phyloP scores from a whole-genome alignment of 371 early-diverging fungal species.

The Zychaea mexicana region DNA sequence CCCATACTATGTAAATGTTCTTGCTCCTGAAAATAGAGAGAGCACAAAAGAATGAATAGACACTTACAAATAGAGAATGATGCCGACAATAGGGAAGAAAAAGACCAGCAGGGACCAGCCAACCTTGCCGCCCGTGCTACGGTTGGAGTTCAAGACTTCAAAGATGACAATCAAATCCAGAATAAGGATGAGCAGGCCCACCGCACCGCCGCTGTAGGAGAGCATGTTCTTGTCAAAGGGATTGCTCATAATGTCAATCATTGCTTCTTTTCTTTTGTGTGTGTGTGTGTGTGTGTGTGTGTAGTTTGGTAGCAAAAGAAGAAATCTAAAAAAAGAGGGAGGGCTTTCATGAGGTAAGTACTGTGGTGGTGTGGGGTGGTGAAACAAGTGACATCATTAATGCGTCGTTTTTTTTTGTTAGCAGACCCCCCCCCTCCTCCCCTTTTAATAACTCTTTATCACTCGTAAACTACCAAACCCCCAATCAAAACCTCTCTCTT shows the following conservation, averaged over 20 bases:
- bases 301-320: no score
- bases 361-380: no score
- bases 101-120: constrained; percentile 64
- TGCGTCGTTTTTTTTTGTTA: no score
- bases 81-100: constrained; percentile 63
- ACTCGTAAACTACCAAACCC: no score
- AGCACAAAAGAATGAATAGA: background rate
- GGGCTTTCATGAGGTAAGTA: no score
- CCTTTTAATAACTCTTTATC: no score
- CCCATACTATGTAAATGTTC: background rate
- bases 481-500: no score
- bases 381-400: no score
- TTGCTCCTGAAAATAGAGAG: background rate
- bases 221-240: constrained; percentile 44
- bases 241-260: background rate
- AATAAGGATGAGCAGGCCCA: constrained; percentile 57
- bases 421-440: no score
- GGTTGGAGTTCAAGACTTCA: constrained; percentile 63
- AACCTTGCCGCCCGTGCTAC: constrained; percentile 50
- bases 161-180: constrained; percentile 55
- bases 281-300: no score
- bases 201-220: constrained; percentile 43
- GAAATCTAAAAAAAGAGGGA: no score
- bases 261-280: background rate
- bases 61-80: constrained; percentile 67